These are phyloP conservation scores for Umbelopsis isabellina DNA, from an alignment of 192 early-diverging fungal genomes.

Conservation along the genomic window DNA sequence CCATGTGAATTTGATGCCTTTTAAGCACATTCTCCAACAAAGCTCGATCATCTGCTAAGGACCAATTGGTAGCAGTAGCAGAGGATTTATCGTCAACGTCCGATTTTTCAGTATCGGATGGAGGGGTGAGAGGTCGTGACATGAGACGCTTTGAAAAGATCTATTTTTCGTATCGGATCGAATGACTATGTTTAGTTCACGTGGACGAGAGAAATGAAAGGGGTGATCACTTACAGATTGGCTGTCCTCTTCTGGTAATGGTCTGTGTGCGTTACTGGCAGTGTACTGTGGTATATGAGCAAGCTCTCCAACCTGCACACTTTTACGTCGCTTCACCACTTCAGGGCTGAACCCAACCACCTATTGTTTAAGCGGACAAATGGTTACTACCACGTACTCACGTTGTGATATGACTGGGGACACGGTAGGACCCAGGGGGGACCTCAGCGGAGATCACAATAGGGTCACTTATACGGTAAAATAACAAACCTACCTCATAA, in stretches of 20 bases:
- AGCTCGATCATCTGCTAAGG: conserved; percentile 18
- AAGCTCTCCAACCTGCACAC: neutral
- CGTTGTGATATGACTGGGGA: neutral
- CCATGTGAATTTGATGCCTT: conserved; percentile 13
- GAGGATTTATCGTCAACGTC: conserved; percentile 4
- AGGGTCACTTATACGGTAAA: neutral
- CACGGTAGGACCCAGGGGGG: neutral
- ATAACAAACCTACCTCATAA: conserved; percentile 1
- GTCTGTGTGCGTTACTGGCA: conserved; percentile 7
- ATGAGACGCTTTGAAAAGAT: neutral
- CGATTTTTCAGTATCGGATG: conserved; percentile 18
- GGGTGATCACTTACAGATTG: conserved; percentile 2
- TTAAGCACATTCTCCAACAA: conserved; percentile 18
- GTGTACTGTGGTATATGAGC: neutral
- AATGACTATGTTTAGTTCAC: neutral
- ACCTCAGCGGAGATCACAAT: neutral
- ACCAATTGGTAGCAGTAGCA: conserved; percentile 4
- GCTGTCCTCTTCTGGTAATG: neutral
- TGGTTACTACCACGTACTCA: neutral
- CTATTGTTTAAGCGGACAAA: neutral
- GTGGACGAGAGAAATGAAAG: neutral
- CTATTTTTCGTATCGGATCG: neutral
- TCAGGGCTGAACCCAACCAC: neutral
- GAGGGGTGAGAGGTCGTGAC: conserved; percentile 25
- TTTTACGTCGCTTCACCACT: conserved; percentile 5